Conservation (phyloP, 1,139 yeast species). For the Diutina rugosa region DNA sequence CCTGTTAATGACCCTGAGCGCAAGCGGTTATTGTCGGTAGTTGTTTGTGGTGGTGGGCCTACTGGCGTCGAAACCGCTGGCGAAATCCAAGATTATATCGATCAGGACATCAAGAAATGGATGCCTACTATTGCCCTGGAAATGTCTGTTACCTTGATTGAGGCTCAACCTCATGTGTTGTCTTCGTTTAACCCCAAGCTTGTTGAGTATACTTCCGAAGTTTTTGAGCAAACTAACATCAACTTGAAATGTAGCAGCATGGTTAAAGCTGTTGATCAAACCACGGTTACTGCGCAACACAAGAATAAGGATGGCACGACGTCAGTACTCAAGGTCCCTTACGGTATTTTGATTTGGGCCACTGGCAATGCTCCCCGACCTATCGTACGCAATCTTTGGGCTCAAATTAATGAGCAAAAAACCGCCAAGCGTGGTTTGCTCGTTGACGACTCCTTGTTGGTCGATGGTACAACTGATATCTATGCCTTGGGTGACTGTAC, state of each 20-base stretch:
- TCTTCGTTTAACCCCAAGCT: constrained; percentile 78
- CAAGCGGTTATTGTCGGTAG: constrained; percentile 67
- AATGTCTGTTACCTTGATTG: constrained; percentile 72
- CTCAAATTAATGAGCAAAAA: constrained; percentile 68
- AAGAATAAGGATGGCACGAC: constrained; percentile 48
- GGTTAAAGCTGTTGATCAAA: constrained; percentile 73
- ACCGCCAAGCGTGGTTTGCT: constrained; percentile 82
- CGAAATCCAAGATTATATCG: constrained; percentile 86
- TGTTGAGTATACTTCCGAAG: constrained; percentile 73
- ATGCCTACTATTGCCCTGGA: constrained; percentile 78
- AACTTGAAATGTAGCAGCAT: constrained; percentile 70
- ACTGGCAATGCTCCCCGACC: constrained; percentile 91
- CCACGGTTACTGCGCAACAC: constrained; percentile 55
- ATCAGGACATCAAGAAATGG: constrained; percentile 82
- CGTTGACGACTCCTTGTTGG: constrained; percentile 60
- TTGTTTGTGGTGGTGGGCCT: constrained; percentile 94
- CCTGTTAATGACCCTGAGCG: constrained; percentile 68
- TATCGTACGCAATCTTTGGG: constrained; percentile 54
- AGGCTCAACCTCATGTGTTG: constrained; percentile 84
- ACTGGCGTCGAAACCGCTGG: constrained; percentile 97
- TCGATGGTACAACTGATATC: constrained; percentile 74
- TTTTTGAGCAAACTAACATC: constrained; percentile 70
- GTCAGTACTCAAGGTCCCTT: constrained; percentile 56
- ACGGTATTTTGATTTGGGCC: constrained; percentile 93
- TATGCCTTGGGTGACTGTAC: constrained; percentile 94